phyloP scores from a whole-genome alignment of 2,329 filamentous ascomycete species.

The Dactylellina haptotyla region DNA sequence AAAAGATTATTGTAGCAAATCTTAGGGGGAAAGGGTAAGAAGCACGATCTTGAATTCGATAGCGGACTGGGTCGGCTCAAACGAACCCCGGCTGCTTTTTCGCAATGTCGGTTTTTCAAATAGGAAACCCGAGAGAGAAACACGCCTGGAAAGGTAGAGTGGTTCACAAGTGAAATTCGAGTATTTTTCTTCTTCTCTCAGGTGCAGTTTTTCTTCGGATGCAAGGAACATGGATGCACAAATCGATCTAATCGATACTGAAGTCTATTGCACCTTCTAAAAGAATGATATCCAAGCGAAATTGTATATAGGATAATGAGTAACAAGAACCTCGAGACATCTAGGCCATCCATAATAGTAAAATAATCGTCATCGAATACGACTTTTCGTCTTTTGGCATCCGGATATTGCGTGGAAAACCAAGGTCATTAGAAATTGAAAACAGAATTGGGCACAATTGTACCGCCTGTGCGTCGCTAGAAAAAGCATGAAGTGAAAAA shows the following conservation, averaged over 20 bases:
- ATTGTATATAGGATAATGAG: neutral
- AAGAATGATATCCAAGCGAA: neutral
- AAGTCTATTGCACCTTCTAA: neutral
- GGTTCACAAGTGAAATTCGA: no score
- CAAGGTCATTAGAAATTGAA: neutral
- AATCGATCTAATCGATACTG: neutral
- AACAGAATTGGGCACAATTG: neutral
- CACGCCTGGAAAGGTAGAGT: no score
- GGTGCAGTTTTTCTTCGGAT: no score
- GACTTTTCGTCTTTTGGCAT: neutral
- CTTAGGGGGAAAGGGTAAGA: no score
- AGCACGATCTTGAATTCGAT: no score
- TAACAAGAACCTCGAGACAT: neutral
- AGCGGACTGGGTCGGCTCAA: no score
- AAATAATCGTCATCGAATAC: neutral
- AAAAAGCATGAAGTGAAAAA: constrained; percentile 29
- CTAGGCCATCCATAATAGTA: neutral
- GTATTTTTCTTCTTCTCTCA: no score
- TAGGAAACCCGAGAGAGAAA: neutral
- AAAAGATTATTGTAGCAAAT: no score
- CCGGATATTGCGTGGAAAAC: neutral
- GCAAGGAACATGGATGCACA: neutral
- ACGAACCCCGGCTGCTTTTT: no score
- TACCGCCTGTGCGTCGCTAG: constrained; percentile 10
- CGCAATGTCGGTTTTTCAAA: neutral